Base-by-base conservation (phyloP, 768 basidiomycete species). In the Boletus tomentosulus region DNA sequence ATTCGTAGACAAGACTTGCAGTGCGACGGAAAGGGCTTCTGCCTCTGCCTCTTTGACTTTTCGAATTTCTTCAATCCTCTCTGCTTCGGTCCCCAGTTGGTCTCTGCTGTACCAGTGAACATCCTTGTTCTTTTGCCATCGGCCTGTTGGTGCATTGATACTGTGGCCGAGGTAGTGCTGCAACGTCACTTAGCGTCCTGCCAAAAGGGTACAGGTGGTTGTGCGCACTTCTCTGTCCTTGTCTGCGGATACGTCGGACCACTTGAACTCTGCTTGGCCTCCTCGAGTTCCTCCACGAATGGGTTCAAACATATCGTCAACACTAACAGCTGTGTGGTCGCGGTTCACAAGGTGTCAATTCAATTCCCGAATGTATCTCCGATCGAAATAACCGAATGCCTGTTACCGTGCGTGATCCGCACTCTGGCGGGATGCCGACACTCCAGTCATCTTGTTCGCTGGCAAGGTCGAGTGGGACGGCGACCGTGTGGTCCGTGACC, bases 91-190 rank as follows among this genome's bases (percentile, higher is more conserved):
- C 13, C 63, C 57, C 2, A 66, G 63, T 33, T 56, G 27, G 5
- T 93, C 91, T 28, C 94, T 84, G 62, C 75, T 82, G 66, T 96
- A 98, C 95, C 95, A 98, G 63, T 96, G 94, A 15, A 98, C 74
- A 64, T 98, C 95, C 68, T 95, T 93, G 75, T 93, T 92, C 73
- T 95, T 95, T 73, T 97, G 95, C 95, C 95, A 98, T 45, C 95
- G 78, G 2, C 95, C 95, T 1, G 91, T 91, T 0, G 95, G 95
- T 3, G 95, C 95, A 65, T 95, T 95, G 73, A 97, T 83, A 50
- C 90, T 90, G 67, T 96, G 92, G 5, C 95, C 95, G 3, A 98
- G 83, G 70, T 98, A 98, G 72, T 97, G 87, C 87, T 98, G 64
- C 13, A 47, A 54, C 5, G 46, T 46, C 25, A 33, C 30, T 57